Conservation (phyloP, 768 basidiomycete species). For the Mycena galopus region DNA sequence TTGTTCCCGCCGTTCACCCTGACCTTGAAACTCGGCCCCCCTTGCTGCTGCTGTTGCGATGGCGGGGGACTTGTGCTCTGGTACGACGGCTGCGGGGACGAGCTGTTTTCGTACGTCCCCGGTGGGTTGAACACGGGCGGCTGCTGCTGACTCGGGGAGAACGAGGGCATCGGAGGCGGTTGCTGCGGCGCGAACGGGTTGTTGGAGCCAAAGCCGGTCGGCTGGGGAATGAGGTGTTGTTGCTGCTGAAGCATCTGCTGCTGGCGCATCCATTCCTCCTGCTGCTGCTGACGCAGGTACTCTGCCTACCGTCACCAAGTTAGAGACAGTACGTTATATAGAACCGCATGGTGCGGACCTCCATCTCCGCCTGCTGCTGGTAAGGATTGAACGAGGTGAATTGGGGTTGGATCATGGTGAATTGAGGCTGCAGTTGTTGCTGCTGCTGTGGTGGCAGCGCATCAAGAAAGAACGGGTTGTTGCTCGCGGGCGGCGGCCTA, state of each 20-base stretch:
- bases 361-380: slow-evolving; percentile 93
- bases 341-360: slow-evolving; percentile 62
- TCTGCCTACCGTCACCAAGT: slow-evolving; percentile 63
- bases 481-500: slow-evolving; percentile 50
- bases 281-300: slow-evolving; percentile 76
- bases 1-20: slow-evolving; percentile 71
- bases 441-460: slow-evolving; percentile 63
- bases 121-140: slow-evolving; percentile 75
- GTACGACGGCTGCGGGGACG: slow-evolving; percentile 57
- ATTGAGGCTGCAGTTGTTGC: slow-evolving; percentile 77
- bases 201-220: slow-evolving; percentile 91
- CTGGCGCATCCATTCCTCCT: slow-evolving; percentile 43
- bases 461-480: slow-evolving; percentile 75
- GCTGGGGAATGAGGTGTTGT: slow-evolving; percentile 66
- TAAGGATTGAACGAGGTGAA: slow-evolving; percentile 96
- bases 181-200: slow-evolving; percentile 88
- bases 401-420: slow-evolving; percentile 82
- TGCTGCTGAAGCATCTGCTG: slow-evolving; percentile 39
- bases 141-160: slow-evolving; percentile 40
- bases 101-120: slow-evolving; percentile 75
- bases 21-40: slow-evolving; percentile 52
- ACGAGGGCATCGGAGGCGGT: slow-evolving; percentile 50
- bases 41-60: slow-evolving; percentile 44
- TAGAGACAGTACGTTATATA: neutral
- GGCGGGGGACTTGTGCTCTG: slow-evolving; percentile 54